These are phyloP conservation scores for Talaromyces sp. DNA, from an alignment of 2,329 filamentous ascomycete species.

Conservation along the genomic window DNA sequence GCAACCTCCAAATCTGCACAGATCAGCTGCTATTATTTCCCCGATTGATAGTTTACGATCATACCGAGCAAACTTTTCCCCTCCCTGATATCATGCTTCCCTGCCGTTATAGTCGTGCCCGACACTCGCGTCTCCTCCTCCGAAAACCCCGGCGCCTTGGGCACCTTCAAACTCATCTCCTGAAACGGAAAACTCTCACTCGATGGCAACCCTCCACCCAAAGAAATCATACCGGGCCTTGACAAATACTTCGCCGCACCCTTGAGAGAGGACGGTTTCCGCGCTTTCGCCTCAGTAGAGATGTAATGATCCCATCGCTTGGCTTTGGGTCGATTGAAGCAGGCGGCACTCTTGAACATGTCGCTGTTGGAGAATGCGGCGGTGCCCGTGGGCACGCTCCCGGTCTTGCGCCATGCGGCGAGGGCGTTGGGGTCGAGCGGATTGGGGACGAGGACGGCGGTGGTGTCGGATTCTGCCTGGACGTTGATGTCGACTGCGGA, in stretches of 20 bases:
- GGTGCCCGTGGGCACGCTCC: constrained; percentile 68
- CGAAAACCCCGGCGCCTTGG: constrained; percentile 65
- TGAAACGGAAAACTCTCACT: constrained; percentile 92
- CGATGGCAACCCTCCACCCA: constrained; percentile 87
- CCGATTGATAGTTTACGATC: neutral
- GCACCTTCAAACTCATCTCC: constrained; percentile 70
- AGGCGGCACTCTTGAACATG: constrained; percentile 69
- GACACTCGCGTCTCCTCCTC: constrained; percentile 62
- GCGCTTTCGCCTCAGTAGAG: constrained; percentile 58
- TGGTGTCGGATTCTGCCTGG: constrained; percentile 36
- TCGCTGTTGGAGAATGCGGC: constrained; percentile 76
- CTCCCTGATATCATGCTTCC: constrained; percentile 77
- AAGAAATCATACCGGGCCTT: constrained; percentile 73
- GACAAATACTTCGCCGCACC: constrained; percentile 74
- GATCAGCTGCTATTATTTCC: constrained; percentile 13
- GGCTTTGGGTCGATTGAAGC: constrained; percentile 66
- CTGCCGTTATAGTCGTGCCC: constrained; percentile 62
- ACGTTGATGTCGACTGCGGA: constrained; percentile 31
- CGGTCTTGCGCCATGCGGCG: constrained; percentile 65
- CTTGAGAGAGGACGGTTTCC: constrained; percentile 71
- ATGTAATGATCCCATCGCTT: constrained; percentile 67
- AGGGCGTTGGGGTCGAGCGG: constrained; percentile 65
- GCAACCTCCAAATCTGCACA: constrained; percentile 73
- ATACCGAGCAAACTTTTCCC: constrained; percentile 28
- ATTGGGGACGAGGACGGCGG: constrained; percentile 35